phyloP scores from a whole-genome alignment of 2,329 filamentous ascomycete species.

The Capronia epimyces region DNA sequence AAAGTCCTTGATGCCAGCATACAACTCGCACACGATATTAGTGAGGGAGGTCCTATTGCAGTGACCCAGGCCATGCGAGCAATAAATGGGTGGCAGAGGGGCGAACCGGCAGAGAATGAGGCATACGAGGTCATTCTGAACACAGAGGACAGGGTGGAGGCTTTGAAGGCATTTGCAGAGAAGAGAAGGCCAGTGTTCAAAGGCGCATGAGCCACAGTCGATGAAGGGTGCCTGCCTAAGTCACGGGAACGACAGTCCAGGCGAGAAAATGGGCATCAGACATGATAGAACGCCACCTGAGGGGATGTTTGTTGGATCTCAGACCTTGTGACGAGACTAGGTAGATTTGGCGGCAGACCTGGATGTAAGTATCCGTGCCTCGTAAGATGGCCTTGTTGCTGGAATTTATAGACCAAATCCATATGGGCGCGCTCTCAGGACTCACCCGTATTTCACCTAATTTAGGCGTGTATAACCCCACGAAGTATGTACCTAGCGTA shows the following conservation, averaged over 20 bases:
- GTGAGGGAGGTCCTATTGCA: conserved; percentile 80
- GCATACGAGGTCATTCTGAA: conserved; percentile 79
- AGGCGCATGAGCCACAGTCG: conserved; percentile 32
- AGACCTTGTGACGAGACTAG: not conserved
- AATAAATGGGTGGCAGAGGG: conserved; percentile 59
- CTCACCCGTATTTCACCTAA: too few species aligned
- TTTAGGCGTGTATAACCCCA: too few species aligned
- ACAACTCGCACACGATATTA: conserved; percentile 74
- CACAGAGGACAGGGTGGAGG: conserved; percentile 84
- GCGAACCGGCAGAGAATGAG: conserved; percentile 73
- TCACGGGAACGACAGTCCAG: not conserved
- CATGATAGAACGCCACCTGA: not conserved
- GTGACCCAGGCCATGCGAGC: conserved; percentile 73
- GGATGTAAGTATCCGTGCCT: too few species aligned
- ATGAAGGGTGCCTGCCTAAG: too few species aligned
- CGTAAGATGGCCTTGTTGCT: too few species aligned
- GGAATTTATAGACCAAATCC: too few species aligned
- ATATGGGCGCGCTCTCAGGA: too few species aligned
- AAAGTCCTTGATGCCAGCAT: conserved; percentile 71
- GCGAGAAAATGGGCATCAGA: not conserved
- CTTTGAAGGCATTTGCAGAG: conserved; percentile 75
- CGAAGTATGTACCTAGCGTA: too few species aligned
- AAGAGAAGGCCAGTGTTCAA: conserved; percentile 67
- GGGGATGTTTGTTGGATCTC: not conserved
- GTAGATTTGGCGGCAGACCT: too few species aligned